A percentile compares a stretch with the other conserved stretches of the same genome.
Conservation (phyloP, 2,329 filamentous ascomycete genomes). For the Venturiaceae sp. region DNA sequence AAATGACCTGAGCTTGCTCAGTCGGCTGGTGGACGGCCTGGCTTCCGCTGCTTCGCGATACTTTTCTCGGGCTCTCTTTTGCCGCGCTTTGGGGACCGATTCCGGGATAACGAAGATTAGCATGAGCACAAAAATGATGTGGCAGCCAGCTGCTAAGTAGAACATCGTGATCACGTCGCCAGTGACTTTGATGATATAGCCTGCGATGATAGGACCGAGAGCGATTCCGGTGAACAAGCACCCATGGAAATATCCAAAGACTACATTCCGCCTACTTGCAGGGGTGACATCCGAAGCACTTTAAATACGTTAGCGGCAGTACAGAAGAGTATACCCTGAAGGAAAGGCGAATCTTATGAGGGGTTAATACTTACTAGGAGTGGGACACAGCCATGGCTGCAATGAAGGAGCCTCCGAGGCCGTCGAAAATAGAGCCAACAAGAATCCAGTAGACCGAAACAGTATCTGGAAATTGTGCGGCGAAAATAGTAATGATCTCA, state of each 20-base stretch:
- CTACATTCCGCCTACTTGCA: slow-evolving; percentile 67
- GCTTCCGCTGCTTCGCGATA: slow-evolving; percentile 32
- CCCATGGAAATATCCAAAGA: slow-evolving; percentile 84
- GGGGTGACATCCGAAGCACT: slow-evolving; percentile 79
- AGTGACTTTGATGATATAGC: slow-evolving; percentile 66
- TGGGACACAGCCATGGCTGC: slow-evolving; percentile 68
- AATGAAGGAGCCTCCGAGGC: slow-evolving; percentile 80
- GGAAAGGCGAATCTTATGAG: too few species aligned
- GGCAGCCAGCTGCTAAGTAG: slow-evolving; percentile 65
- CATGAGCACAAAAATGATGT: slow-evolving; percentile 63
- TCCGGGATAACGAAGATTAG: slow-evolving; percentile 69
- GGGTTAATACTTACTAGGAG: slow-evolving; percentile 49
- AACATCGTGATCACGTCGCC: slow-evolving; percentile 73
- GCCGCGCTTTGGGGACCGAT: slow-evolving; percentile 60
- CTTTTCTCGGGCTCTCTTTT: slow-evolving; percentile 60
- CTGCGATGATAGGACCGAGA: slow-evolving; percentile 72
- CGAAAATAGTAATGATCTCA: slow-evolving; percentile 70
- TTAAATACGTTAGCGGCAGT: background rate
- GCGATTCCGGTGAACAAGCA: slow-evolving; percentile 82
- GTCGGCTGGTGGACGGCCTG: slow-evolving; percentile 28
- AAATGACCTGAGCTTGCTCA: slow-evolving; percentile 31
- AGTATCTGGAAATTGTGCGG: slow-evolving; percentile 62
- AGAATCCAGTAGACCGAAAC: slow-evolving; percentile 73
- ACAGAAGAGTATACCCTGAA: too few species aligned
- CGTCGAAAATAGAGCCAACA: slow-evolving; percentile 68